Evolutionary conservation across 352 stramenopile genomes (phyloP).

Genomic region (Pythium dissimile): DNA sequence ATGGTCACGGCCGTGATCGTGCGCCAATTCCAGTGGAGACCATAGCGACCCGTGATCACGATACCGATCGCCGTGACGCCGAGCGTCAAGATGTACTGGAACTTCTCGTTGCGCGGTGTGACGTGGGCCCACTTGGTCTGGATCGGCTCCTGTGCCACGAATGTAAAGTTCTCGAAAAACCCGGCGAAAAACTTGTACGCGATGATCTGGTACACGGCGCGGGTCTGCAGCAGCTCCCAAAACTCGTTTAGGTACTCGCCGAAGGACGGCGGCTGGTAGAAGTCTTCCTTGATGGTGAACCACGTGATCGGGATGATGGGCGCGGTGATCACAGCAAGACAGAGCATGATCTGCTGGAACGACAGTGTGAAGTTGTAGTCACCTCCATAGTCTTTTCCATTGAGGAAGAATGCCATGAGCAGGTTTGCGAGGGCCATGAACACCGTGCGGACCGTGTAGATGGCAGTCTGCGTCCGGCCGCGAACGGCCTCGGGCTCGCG

Average conservation of each 20-base stretch:
- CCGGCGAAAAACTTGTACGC: conserved; percentile 30
- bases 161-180: conserved; percentile 28
- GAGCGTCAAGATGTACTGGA: conserved; percentile 20
- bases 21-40: conserved; percentile 29
- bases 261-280: conserved; percentile 17
- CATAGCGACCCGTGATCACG: conserved; percentile 23
- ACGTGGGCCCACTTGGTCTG: conserved; percentile 33
- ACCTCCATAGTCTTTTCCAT: conserved; percentile 36
- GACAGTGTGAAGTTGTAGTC: conserved; percentile 29
- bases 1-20: conserved; percentile 28
- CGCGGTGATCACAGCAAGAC: conserved; percentile 11
- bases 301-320: conserved; percentile 28
- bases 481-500: conserved; percentile 25
- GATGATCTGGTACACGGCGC: conserved; percentile 31
- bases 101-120: conserved; percentile 25
- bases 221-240: conserved; percentile 27
- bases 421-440: conserved; percentile 26
- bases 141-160: conserved; percentile 22
- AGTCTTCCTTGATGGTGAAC: conserved; percentile 26
- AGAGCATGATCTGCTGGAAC: conserved; percentile 30
- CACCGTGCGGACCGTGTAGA: conserved; percentile 31
- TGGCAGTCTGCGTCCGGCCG: conserved; percentile 22
- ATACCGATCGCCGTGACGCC: conserved; percentile 21
- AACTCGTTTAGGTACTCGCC: conserved; percentile 23
- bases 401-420: conserved; percentile 35